phyloP scores from a whole-genome alignment of 1,284 basidiomycete genomes.

The Apiotrichum gamsii region DNA sequence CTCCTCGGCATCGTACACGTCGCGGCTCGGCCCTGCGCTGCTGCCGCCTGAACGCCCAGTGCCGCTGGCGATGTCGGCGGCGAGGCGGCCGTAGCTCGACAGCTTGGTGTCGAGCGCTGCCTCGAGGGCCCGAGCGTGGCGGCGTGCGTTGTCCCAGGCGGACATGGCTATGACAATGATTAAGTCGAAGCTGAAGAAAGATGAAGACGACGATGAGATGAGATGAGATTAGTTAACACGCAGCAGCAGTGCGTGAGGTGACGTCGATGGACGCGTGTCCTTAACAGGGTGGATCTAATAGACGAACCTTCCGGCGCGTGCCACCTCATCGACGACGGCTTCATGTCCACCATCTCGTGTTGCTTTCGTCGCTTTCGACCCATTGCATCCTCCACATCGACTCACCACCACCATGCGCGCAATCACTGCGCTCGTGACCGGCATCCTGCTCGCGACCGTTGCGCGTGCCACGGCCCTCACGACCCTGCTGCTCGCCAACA shows the following conservation, averaged over 20 bases:
- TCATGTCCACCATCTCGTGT: too few relatives aligned
- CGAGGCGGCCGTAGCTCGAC: conserved; percentile 78
- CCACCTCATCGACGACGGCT: too few relatives aligned
- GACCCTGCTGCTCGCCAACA: conserved; percentile 75
- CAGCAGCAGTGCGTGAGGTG: too few relatives aligned
- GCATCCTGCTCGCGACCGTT: conserved; percentile 14
- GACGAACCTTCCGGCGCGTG: too few relatives aligned
- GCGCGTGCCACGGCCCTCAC: conserved; percentile 66
- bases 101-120: conserved; percentile 84
- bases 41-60: conserved; percentile 2
- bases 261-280: too few relatives aligned
- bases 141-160: conserved; percentile 54
- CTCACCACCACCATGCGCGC: conserved; percentile 5
- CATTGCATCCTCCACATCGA: too few relatives aligned
- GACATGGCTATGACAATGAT: too few relatives aligned
- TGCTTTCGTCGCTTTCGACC: too few relatives aligned
- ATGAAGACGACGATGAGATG: too few relatives aligned
- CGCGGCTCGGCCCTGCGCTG: conserved; percentile 22
- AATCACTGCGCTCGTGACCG: conserved; percentile 5
- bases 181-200: too few relatives aligned
- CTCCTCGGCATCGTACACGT: conserved; percentile 52
- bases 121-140: conserved; percentile 84
- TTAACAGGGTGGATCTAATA: too few relatives aligned
- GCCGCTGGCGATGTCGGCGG: conserved; percentile 58
- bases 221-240: too few relatives aligned